Base-by-base conservation (phyloP, 441 rosid genomes). In the Bocquillonia castaneifolia region DNA sequence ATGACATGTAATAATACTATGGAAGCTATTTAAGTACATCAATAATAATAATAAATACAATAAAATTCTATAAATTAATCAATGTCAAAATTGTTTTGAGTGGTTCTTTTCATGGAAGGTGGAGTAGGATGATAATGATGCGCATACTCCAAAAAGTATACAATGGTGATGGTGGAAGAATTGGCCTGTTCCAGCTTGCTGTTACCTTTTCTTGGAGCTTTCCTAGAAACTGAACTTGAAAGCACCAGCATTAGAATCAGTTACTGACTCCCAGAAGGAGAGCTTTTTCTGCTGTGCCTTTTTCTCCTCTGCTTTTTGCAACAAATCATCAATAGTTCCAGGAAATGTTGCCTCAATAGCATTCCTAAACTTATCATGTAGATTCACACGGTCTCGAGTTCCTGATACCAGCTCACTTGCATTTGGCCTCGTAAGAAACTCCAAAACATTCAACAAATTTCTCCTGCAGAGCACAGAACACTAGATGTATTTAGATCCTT, bases 331-430 rank as follows among this genome's bases (percentile, higher is more conserved):
- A 15, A 90, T 84, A 4, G 86, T 83, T 71, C 92, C 89, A 0
- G 96, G 97, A 78, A 78, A 79, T 25, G 67, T 69, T 55, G 78
- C 77, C 75, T 94, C 92, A 3, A 83, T 77, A 51, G 93, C 91
- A 42, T 76, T 85, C 81, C 72, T 82, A 71, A 91, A 91, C 70
- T 94, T 94, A 22, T 86, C 85, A 25, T 91, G 82, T 74, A 94
- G 75, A 72, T 91, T 91, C 64, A 79, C 88, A 48, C 94, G 81
- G 77, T 93, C 99, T 29, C 44, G 77, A 48, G 97, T 91, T 69
- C 98, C 98, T 1, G 98, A 93, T 50, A 93, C 96, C 0, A 93
- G 88, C 31, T 77, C 83, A 26, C 82, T 79, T 1, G 98, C 97
- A 77, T 93, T 91, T 0, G 98, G 97, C 75, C 82, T 86, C 83